Evolutionary conservation across 768 basidiomycete genomes (phyloP).

Genomic region (Calocera viscosa): DNA sequence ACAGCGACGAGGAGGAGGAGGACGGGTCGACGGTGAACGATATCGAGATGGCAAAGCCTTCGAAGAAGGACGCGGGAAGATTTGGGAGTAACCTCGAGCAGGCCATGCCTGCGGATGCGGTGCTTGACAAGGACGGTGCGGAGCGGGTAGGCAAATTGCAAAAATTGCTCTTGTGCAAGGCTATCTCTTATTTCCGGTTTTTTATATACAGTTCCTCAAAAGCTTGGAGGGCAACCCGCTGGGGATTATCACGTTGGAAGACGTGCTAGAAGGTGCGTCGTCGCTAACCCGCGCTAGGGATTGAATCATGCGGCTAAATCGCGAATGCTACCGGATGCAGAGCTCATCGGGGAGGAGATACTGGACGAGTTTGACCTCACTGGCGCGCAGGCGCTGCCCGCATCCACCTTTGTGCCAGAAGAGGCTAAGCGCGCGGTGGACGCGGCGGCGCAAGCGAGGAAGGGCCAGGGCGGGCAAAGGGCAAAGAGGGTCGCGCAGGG

Average conservation of each 20-base stretch:
- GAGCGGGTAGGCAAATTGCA: slow-evolving; percentile 49
- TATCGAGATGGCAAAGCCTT: slow-evolving; percentile 15
- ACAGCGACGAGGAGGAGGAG: slow-evolving; percentile 37
- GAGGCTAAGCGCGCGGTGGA: slow-evolving; percentile 18
- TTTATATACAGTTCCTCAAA: slow-evolving; percentile 60
- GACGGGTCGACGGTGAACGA: slow-evolving; percentile 15
- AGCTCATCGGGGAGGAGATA: slow-evolving; percentile 86
- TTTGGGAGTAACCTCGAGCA: slow-evolving; percentile 44
- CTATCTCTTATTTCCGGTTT: too few species aligned
- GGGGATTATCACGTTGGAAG: slow-evolving; percentile 87
- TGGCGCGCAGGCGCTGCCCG: slow-evolving; percentile 33
- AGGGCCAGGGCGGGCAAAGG: neutral
- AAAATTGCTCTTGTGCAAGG: too few species aligned
- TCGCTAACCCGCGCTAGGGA: neutral
- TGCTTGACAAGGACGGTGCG: slow-evolving; percentile 59
- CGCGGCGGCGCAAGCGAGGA: slow-evolving; percentile 1
- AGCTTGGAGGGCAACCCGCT: slow-evolving; percentile 75
- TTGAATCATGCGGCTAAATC: slow-evolving; percentile 1
- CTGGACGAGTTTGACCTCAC: slow-evolving; percentile 81
- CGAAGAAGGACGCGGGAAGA: slow-evolving; percentile 15
- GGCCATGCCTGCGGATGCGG: slow-evolving; percentile 79
- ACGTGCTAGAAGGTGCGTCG: slow-evolving; percentile 67
- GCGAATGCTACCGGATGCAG: slow-evolving; percentile 31
- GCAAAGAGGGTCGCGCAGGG: neutral
- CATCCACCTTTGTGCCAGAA: slow-evolving; percentile 33